Evolutionary conservation across 495 filamentous ascomycete species (phyloP), one percentile per base, ranked within the genome.

Genomic region (Aspergillus saccharolyticus): DNA sequence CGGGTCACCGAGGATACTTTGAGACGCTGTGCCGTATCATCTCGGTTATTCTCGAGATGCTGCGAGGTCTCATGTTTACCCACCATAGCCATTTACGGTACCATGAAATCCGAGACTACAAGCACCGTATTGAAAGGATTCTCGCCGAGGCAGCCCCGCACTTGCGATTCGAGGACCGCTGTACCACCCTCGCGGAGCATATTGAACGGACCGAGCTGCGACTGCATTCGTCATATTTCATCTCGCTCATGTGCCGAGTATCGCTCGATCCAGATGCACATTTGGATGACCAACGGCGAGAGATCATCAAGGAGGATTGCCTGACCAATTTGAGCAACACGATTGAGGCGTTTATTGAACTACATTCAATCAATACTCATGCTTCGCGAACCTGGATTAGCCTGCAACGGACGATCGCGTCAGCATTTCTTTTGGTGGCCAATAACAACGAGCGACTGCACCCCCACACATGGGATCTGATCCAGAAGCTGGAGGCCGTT

Each of bases 211-310:
- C 77, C 52, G 78, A 78, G 22, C 58, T 85, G 50, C 78, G 79
- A 53, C 69, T 85, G 19, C 83, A 85, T 58, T 75, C 76, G 2
- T 83, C 80, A 1, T 85, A 84, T 64, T 77, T 82, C 50, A 74
- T 77, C 25, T 85, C 83, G 6, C 77, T 84, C 42, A 66, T 85
- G 28, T 84, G 81, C 60, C 78, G 82, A 9, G 76, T 78, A 14
- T 79, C 81, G 0, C 70, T 85, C 51, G 80, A 79, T 46, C 75
- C 78, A 14, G 74, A 75, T 52, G 64, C 64, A 3, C 61, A 66
- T 33, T 42, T 74, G 45, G 66, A 70, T 22, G 69, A 69, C 1
- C 59, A 72, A 2, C 66, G 68, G 17, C 69, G 70, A 16, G 62
- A 60, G 15, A 30, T 68, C 15, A 70, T 85, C 55, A 75, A 75